Conservation (phyloP, 1,284 basidiomycete species). For the Singerocomus inundabilis region DNA sequence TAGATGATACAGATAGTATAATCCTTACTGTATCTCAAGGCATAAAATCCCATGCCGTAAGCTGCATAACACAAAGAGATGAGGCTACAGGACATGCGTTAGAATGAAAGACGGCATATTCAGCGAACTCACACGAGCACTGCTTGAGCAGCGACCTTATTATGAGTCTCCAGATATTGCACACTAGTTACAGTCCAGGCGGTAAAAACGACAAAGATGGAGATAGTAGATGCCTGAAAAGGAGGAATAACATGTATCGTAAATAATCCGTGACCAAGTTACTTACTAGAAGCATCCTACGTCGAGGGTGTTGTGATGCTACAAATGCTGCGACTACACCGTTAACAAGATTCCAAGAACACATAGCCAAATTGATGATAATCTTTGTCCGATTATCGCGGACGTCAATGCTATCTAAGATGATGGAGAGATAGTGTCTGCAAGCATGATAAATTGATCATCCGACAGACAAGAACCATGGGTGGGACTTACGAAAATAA, state of each 20-base stretch:
- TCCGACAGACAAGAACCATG: neutral
- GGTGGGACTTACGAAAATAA: slow-evolving; percentile 9
- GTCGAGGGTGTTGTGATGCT: slow-evolving; percentile 7
- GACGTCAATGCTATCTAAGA: too few relatives aligned
- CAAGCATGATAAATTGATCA: neutral
- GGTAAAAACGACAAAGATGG: slow-evolving; percentile 19
- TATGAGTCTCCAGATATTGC: too few relatives aligned
- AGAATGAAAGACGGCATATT: neutral
- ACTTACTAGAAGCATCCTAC: too few relatives aligned
- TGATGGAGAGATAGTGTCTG: too few relatives aligned
- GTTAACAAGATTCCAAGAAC: slow-evolving; percentile 15
- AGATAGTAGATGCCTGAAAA: slow-evolving; percentile 11
- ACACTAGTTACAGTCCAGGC: too few relatives aligned
- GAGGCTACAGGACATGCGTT: slow-evolving; percentile 7
- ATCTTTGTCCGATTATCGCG: slow-evolving; percentile 22
- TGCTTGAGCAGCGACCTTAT: too few relatives aligned
- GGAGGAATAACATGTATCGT: neutral
- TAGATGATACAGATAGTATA: neutral
- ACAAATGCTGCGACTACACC: slow-evolving; percentile 7
- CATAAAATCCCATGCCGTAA: slow-evolving; percentile 12
- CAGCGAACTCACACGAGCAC: too few relatives aligned
- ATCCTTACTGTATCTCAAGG: slow-evolving; percentile 14
- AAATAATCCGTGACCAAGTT: neutral
- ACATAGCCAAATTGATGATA: slow-evolving; percentile 14
- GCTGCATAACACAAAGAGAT: slow-evolving; percentile 12